Evolutionary conservation across 768 basidiomycete genomes (phyloP), one percentile per base, ranked within the genome.

Genomic region (Thelephora ganbajun): DNA sequence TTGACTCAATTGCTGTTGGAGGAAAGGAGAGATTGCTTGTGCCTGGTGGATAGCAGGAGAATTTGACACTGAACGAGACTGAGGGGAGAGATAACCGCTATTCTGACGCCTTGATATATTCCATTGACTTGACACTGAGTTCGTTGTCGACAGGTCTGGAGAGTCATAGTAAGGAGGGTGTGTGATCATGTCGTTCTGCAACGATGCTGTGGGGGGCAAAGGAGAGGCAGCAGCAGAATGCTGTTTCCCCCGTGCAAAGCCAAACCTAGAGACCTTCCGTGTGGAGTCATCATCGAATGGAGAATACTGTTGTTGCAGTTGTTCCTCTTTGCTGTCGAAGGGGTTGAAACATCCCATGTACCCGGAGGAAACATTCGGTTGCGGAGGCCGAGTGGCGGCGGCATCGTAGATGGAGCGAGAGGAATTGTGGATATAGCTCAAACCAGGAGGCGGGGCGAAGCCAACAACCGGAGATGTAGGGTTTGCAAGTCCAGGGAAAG

Each of bases 271-370:
- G 22, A 86, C 73, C 54, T 80, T 83, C 53, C 82, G 69, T 42
- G 66, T 66, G 3, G 68, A 59, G 42, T 87, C 84, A 46, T 79
- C 77, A 50, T 79, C 77, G 26, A 75, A 54, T 0, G 71, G 65
- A 9, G 72, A 59, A 52, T 42, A 50, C 49, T 55, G 53, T 22
- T 51, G 55, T 20, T 59, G 52, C 14, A 56, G 60, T 16, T 66
- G 55, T 11, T 78, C 77, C 11, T 83, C 79, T 16, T 51, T 61
- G 11, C 58, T 52, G 48, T 88, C 78, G 54, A 90, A 90, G 0
- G 87, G 87, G 61, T 90, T 82, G 58, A 89, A 88, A 3, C 81
- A 77, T 0, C 85, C 85, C 3, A 77, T 68, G 57, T 88, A 88
- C 53, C 69, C 71, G 2, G 73, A 66, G 19, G 66, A 65, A 43